Base-by-base conservation (phyloP, 1,139 yeast genomes). In the Geotrichum carabidarum region DNA sequence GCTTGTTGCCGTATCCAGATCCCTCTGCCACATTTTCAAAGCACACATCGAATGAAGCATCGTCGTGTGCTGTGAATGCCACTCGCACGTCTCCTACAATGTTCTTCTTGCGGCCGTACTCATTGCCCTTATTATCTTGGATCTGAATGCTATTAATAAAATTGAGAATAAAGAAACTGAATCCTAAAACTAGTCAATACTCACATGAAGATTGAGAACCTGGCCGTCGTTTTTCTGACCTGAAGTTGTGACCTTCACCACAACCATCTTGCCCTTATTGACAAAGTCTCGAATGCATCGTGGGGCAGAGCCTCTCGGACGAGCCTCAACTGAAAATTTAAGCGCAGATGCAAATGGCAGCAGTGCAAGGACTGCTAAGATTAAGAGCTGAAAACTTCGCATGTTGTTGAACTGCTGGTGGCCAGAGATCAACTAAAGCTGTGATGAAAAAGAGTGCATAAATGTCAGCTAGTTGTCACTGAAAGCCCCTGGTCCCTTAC, bases 231-330 rank as follows among this genome's bases (percentile, higher is more conserved):
- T 94, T 54, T 74, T 72, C 53, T 76, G 69, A 18, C 97, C 97
- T 63, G 79, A 78, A 18, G 95, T 79, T 60, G 80, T 79, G 63
- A 89, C 80, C 62, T 84, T 86, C 57, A 89, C 85, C 45, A 89
- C 96, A 35, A 91, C 97, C 64, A 90, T 72, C 67, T 89, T 93
- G 57, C 87, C 90, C 63, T 83, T 86, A 53, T 80, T 76, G 52
- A 88, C 95, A 68, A 91, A 91, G 70, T 91, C 97, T 68, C 98
- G 86, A 60, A 91, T 81, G 76, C 99, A 91, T 58, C 80, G 74
- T 37, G 83, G 83, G 36, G 69, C 60, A 14, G 64, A 61, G 47
- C 67, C 67, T 42, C 59, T 59, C n/a, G 67, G 63, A 27, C 60
- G 42, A 15, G 74, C 71, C 18, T 68, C 70, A 27, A 71, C 68